Evolutionary conservation across 2,329 filamentous ascomycete genomes (phyloP), one percentile per base, ranked within the genome.

Genomic region (Arachnomyces sp.): DNA sequence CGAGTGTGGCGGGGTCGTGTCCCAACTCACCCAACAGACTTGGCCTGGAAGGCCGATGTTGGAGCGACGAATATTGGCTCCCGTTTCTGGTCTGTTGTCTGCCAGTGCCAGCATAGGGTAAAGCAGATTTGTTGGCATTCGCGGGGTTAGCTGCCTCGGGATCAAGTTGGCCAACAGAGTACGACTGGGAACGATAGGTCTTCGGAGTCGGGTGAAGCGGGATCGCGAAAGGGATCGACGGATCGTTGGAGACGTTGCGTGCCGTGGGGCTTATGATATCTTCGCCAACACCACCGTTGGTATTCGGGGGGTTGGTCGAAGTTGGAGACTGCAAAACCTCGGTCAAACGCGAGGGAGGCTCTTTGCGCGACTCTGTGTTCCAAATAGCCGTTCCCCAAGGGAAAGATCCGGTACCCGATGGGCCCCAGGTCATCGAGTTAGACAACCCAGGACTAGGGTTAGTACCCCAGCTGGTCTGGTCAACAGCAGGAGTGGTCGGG

Each of bases 141-240:
- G 60, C 51, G 14, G 61, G 41, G 16, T 49, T 55, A 12, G 61
- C 39, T 15, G 57, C 55, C 43, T 90, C 84, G 1, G 81, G 75
- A 39, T 94, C 88, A 45, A 88, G 71, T 58, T 95, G 89, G 3
- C 89, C 89, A 35, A 94, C 90, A 0, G 90, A 96, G 62, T 96
- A 96, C 3, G 92, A 96, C 61, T 95, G 87, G 4, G 92, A 98
- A 32, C 92, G 81, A 53, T 94, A 92, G 1, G 86, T 88, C 63
- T 96, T 96, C 2, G 85, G 85, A 0, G 86, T 92, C 1, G 90
- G 88, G 47, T 94, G 85, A 14, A 94, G 71, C 3, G 88, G 88
- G 49, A 94, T 93, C 5, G 84, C 76, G 54, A 94, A 94, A 1
- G 87, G 85, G 39, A 94, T 84, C 5, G 68, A 57, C 7, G 70